Percentiles rank a stretch among this genome's conserved stretches.
phyloP scores from a whole-genome alignment of 2,329 filamentous ascomycete genomes.

The Tolypocladium nubicola region DNA sequence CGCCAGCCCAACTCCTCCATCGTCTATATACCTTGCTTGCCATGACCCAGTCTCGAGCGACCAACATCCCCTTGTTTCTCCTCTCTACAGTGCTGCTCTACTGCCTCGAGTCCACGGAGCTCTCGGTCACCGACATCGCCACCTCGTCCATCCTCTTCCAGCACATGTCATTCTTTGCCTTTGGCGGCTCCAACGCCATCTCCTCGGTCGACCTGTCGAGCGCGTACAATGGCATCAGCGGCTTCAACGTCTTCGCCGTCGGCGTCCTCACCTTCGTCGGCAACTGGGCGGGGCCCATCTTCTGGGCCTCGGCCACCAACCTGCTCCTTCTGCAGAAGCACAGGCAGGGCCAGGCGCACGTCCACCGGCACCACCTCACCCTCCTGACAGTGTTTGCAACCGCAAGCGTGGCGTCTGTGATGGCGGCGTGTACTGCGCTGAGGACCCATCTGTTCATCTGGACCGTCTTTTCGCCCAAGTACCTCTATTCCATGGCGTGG shows the following conservation, averaged over 20 bases:
- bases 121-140: constrained; percentile 49
- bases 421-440: constrained; percentile 77
- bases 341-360: constrained; percentile 13
- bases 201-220: constrained; percentile 91
- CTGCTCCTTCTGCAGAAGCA: constrained; percentile 40
- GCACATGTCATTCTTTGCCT: constrained; percentile 76
- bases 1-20: constrained; percentile 42
- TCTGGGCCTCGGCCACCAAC: constrained; percentile 65
- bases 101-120: constrained; percentile 33
- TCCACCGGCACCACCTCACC: constrained; percentile 43
- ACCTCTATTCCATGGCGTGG: constrained; percentile 88
- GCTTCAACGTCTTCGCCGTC: constrained; percentile 72
- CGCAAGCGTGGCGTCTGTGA: constrained; percentile 58
- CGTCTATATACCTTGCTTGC: constrained; percentile 68
- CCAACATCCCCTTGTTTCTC: constrained; percentile 78
- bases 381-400: constrained; percentile 63
- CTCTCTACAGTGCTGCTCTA: constrained; percentile 54
- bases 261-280: constrained; percentile 74
- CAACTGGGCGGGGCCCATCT: constrained; percentile 88
- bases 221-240: constrained; percentile 83
- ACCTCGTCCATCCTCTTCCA: constrained; percentile 67
- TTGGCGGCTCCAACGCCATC: constrained; percentile 88
- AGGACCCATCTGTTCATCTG: constrained; percentile 92
- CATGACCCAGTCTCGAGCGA: constrained; percentile 74
- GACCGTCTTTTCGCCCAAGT: constrained; percentile 98